These are phyloP conservation scores for Endocalyx cinctus DNA, from an alignment of 2,329 filamentous ascomycete genomes.

Conservation along the genomic window DNA sequence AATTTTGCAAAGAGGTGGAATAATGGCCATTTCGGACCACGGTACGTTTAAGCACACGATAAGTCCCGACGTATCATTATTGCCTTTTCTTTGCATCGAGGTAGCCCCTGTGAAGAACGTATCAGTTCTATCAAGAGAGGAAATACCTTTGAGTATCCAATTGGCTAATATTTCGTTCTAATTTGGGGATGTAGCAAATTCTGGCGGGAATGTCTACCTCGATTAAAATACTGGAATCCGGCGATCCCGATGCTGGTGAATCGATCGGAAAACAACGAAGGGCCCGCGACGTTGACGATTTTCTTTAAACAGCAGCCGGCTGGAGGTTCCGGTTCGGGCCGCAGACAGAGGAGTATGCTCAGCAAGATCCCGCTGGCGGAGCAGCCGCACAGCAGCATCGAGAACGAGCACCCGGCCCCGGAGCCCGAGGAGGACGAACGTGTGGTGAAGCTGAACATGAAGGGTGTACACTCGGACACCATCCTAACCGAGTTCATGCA, in stretches of 20 bases:
- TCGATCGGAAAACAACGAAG: slow-evolving; percentile 54
- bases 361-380: slow-evolving; percentile 28
- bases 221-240: slow-evolving; percentile 94
- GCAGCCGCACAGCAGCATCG: slow-evolving; percentile 43
- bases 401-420: slow-evolving; percentile 44
- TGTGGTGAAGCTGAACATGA: slow-evolving; percentile 58
- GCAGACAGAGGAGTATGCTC: too few relatives aligned
- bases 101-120: too few relatives aligned
- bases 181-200: slow-evolving; percentile 89
- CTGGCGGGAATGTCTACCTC: slow-evolving; percentile 76
- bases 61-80: too few relatives aligned
- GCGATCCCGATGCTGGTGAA: slow-evolving; percentile 76
- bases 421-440: slow-evolving; percentile 44
- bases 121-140: too few relatives aligned
- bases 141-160: too few relatives aligned
- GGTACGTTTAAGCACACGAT: too few relatives aligned
- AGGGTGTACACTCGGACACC: slow-evolving; percentile 51
- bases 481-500: slow-evolving; percentile 61
- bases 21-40: slow-evolving; percentile 67
- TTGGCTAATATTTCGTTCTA: too few relatives aligned
- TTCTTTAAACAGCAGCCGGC: slow-evolving; percentile 48
- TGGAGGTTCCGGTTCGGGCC: slow-evolving; percentile 12
- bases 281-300: slow-evolving; percentile 59
- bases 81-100: too few relatives aligned
- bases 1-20: slow-evolving; percentile 61